phyloP scores from a whole-genome alignment of 495 filamentous ascomycete species.

The Diplogelasinospora grovesii region DNA sequence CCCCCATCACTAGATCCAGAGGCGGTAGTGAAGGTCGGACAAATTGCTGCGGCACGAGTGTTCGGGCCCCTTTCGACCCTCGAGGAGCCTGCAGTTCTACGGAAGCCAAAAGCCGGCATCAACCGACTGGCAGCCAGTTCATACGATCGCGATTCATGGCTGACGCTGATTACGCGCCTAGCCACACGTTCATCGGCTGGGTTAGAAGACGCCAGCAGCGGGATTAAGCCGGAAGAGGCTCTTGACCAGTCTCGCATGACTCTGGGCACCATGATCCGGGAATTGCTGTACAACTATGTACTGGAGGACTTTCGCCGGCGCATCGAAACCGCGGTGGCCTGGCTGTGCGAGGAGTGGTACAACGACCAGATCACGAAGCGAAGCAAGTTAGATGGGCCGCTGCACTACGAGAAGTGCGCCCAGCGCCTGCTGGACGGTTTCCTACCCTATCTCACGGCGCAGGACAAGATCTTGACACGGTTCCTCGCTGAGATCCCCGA shows the following conservation, averaged over 20 bases:
- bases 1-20: slow-evolving; percentile 64
- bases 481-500: slow-evolving; percentile 90
- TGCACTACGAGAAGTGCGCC: slow-evolving; percentile 75
- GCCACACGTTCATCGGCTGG: slow-evolving; percentile 73
- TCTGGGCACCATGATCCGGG: slow-evolving; percentile 64
- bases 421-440: slow-evolving; percentile 80
- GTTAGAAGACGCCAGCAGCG: slow-evolving; percentile 42
- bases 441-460: slow-evolving; percentile 73
- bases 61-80: slow-evolving; percentile 68
- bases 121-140: slow-evolving; percentile 77
- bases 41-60: slow-evolving; percentile 63
- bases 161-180: slow-evolving; percentile 76
- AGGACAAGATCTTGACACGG: slow-evolving; percentile 80
- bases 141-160: slow-evolving; percentile 85
- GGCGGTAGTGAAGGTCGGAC: slow-evolving; percentile 59
- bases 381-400: slow-evolving; percentile 30
- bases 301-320: slow-evolving; percentile 84
- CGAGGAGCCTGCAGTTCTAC: slow-evolving; percentile 44
- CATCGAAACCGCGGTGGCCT: slow-evolving; percentile 79
- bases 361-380: slow-evolving; percentile 65
- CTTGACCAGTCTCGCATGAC: slow-evolving; percentile 22
- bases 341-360: slow-evolving; percentile 98
- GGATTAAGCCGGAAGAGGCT: slow-evolving; percentile 46
- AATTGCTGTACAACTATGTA: slow-evolving; percentile 73
- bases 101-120: slow-evolving; percentile 61